These are phyloP conservation scores for Aspergillus versicolor DNA, from an alignment of 2,329 filamentous ascomycete genomes.

Conservation along the genomic window DNA sequence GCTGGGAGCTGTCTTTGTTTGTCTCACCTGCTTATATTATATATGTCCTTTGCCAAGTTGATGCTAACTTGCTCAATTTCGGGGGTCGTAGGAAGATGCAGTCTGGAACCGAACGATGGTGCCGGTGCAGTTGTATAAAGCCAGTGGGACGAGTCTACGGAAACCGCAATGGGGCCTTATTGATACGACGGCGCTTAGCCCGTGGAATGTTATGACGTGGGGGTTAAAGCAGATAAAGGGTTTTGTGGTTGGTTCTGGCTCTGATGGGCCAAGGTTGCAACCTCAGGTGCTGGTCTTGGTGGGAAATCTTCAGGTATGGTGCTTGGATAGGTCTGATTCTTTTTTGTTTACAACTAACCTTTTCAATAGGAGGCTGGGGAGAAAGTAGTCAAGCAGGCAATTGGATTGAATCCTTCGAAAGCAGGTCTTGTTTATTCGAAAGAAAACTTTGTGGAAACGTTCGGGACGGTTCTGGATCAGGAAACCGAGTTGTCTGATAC, in stretches of 20 bases:
- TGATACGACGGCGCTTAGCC: slow-evolving; percentile 49
- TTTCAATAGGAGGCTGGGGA: slow-evolving; percentile 51
- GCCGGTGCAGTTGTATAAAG: slow-evolving; percentile 67
- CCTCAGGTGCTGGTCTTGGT: slow-evolving; percentile 48
- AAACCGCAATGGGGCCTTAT: slow-evolving; percentile 61
- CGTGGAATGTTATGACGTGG: slow-evolving; percentile 74
- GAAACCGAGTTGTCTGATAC: slow-evolving; percentile 55
- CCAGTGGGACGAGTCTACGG: slow-evolving; percentile 69
- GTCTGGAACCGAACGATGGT: slow-evolving; percentile 68
- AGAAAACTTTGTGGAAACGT: slow-evolving; percentile 61
- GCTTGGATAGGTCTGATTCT: no score
- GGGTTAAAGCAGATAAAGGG: slow-evolving; percentile 67
- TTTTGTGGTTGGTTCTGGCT: slow-evolving; percentile 48
- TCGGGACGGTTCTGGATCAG: slow-evolving; percentile 53
- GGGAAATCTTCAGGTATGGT: slow-evolving; percentile 57
- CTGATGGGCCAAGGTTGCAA: slow-evolving; percentile 35
- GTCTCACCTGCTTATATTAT: slow-evolving; percentile 18
- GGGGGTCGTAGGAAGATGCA: slow-evolving; percentile 60
- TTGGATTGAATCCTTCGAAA: slow-evolving; percentile 46
- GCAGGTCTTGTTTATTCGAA: slow-evolving; percentile 69
- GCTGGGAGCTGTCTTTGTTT: slow-evolving; percentile 70
- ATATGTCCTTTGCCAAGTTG: not conserved
- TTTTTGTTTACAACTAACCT: not conserved
- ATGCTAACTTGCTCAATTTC: not conserved
- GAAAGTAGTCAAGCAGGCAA: slow-evolving; percentile 50